These are phyloP conservation scores for Alternaria metachromatica DNA, from an alignment of 2,329 filamentous ascomycete species.

Conservation along the genomic window DNA sequence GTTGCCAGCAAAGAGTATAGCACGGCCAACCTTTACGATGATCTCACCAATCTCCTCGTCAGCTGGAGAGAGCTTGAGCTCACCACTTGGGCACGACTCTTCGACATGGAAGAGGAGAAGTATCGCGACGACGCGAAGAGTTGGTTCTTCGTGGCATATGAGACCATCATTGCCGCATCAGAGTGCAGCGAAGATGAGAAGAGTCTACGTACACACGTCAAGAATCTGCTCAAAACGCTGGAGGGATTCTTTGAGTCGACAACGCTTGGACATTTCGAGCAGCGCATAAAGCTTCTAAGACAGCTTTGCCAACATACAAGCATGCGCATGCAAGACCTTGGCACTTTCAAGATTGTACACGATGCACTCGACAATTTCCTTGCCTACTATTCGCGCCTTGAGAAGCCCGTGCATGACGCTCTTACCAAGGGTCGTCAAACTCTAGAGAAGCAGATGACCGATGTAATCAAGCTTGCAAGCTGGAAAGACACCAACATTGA, in stretches of 20 bases:
- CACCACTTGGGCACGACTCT: conserved; percentile 86
- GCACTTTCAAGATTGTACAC: conserved; percentile 60
- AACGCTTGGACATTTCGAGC: conserved; percentile 79
- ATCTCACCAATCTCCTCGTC: conserved; percentile 80
- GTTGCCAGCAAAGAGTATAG: conserved; percentile 84
- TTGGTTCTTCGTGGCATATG: conserved; percentile 98
- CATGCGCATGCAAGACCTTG: conserved; percentile 63
- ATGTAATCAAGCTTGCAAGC: conserved; percentile 89
- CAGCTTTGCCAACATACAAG: conserved; percentile 69
- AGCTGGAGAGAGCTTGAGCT: conserved; percentile 91
- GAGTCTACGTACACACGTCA: conserved; percentile 68
- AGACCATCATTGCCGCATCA: conserved; percentile 81
- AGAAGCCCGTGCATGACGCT: conserved; percentile 67
- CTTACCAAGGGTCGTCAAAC: conserved; percentile 71
- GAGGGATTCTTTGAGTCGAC: conserved; percentile 80
- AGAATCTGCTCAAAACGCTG: conserved; percentile 75
- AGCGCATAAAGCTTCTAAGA: conserved; percentile 73
- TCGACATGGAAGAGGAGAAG: conserved; percentile 81
- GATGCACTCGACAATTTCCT: conserved; percentile 78
- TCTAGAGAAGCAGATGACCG: conserved; percentile 91
- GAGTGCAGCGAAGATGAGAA: conserved; percentile 66
- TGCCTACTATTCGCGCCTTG: conserved; percentile 74
- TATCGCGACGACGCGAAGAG: conserved; percentile 79
- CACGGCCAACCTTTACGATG: conserved; percentile 73
- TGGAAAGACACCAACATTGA: conserved; percentile 99